Percentiles rank a stretch among this genome's conserved stretches.
Conservation (phyloP, 1,284 basidiomycete species). For the Microbotryum violaceum region DNA sequence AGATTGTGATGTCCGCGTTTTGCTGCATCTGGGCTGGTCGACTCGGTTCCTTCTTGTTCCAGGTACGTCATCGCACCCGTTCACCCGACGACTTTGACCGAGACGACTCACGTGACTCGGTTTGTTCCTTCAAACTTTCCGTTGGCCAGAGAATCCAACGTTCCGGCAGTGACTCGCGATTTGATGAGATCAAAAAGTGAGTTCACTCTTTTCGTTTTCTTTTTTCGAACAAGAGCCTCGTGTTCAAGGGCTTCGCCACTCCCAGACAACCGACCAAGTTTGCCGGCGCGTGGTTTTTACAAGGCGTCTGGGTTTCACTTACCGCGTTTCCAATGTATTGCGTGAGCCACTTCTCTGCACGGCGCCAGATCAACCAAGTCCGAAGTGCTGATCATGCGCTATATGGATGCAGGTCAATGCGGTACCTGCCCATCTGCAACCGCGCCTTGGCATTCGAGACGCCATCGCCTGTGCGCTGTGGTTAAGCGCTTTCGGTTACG, state of each 20-base stretch:
- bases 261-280: conserved; percentile 50
- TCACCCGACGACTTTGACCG: conserved; percentile 1
- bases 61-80: neutral
- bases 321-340: conserved; percentile 63
- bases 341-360: conserved; percentile 35
- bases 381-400: neutral
- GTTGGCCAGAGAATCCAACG: conserved; percentile 46
- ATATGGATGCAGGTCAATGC: conserved; percentile 49
- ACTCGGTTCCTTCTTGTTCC: conserved; percentile 46
- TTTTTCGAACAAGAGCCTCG: too few relatives aligned
- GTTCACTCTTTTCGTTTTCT: too few relatives aligned
- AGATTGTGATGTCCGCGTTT: conserved; percentile 53
- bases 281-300: conserved; percentile 60
- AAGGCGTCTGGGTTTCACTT: conserved; percentile 64
- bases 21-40: conserved; percentile 56
- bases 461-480: conserved; percentile 55
- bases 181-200: conserved; percentile 57
- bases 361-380: neutral
- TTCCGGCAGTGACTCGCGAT: conserved; percentile 56
- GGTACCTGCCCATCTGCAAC: conserved; percentile 53
- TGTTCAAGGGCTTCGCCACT: too few relatives aligned
- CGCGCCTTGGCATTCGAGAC: conserved; percentile 55
- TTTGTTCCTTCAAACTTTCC: neutral
- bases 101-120: conserved; percentile 32
- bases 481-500: conserved; percentile 54